Percentiles rank a stretch among this genome's conserved stretches.
phyloP scores from a whole-genome alignment of 257 asterid species.

The Primulina huaijiensis region DNA sequence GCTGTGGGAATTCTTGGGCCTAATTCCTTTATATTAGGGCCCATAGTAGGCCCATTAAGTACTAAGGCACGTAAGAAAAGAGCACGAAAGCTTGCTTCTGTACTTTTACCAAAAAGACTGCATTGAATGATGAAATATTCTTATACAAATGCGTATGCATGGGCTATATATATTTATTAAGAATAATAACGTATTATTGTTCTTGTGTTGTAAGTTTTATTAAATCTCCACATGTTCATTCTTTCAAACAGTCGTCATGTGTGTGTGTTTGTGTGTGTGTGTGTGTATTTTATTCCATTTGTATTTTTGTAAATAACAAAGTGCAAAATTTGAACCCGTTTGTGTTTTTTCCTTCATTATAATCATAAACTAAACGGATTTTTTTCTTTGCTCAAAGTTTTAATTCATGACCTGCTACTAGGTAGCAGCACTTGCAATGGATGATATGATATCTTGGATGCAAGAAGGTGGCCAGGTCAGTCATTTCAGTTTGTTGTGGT shows the following conservation, averaged over 20 bases:
- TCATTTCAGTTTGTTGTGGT: slow-evolving; percentile 24
- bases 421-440: slow-evolving; percentile 99
- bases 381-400: slow-evolving; percentile 64
- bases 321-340: slow-evolving; percentile 17
- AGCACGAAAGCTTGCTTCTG: slow-evolving; percentile 4
- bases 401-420: slow-evolving; percentile 77
- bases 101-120: background rate
- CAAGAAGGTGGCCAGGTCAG: slow-evolving; percentile 99
- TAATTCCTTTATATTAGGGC: no score
- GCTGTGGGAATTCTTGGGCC: no score
- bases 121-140: slow-evolving; percentile 1
- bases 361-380: slow-evolving; percentile 40
- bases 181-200: background rate
- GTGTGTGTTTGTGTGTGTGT: background rate
- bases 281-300: slow-evolving; percentile 10
- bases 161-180: background rate
- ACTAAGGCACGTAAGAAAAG: background rate
- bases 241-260: background rate
- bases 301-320: slow-evolving; percentile 16
- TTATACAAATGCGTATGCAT: background rate
- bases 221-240: background rate
- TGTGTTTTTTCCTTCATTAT: slow-evolving; percentile 15
- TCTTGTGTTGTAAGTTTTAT: background rate
- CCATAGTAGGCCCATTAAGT: no score
- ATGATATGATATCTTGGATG: slow-evolving; percentile 99